Base-by-base conservation (phyloP, 2,329 filamentous ascomycete genomes). In the Alternaria burnsii region DNA sequence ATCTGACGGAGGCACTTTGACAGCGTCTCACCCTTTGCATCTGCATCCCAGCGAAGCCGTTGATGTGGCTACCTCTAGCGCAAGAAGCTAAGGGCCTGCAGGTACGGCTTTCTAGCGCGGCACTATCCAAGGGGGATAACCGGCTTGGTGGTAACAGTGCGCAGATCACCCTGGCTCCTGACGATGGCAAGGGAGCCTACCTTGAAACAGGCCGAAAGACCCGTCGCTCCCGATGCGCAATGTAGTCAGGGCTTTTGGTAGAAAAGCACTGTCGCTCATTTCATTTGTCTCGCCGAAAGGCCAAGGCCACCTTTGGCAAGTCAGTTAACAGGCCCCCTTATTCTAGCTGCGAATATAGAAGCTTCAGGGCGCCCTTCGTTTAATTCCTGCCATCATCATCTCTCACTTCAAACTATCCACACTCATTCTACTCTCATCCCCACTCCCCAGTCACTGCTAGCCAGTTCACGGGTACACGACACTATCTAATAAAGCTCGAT, bases 171-270 rank as follows among this genome's bases (percentile, higher is more conserved):
- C 71, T 66, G 62, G 71, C 68, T 70, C 68, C 67, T 63, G 69
- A 65, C 46, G 41, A 44, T 65, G 64, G 57, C 69, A 65, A 70
- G 72, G 68, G 74, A 71, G 68, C 63, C 58, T 61, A 70, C 69
- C 52, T 73, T 76, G 74, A 76, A 76, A 78, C 75, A 76, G 68
- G 71, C 72, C 71, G 73, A 74, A 71, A 70, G 74, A 63, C 69
- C 74, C 73, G 74, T 76, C 74, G 66, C 65, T 70, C 71, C 69
- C 75, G 76, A 75, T 73, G 78, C 75, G 76, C 78, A 76, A 78
- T 78, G 76, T 71, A 71, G 71, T 70, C 70, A 69, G 44, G 57
- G 71, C 70, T 74, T 76, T 70, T 68, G 71, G 67, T 72, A 66
- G 68, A 69, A 72, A 72, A 71, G 71, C 72, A 75, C 71, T 66